Base-by-base conservation (phyloP, 2,329 filamentous ascomycete genomes). In the Spiromastix sp. region DNA sequence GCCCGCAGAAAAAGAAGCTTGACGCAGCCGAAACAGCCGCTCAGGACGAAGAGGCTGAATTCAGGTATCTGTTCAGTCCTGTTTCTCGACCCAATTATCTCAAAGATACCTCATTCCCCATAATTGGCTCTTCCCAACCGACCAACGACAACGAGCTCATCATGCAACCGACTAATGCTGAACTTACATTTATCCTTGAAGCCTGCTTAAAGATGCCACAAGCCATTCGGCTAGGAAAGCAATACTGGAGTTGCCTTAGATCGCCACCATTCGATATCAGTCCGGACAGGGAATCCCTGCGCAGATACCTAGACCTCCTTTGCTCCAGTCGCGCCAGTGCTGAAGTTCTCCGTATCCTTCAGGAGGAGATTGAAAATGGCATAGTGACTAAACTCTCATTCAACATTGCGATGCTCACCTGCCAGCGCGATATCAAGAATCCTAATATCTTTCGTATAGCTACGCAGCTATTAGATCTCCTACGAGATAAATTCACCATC, bases 231-330 rank as follows among this genome's bases (percentile, higher is more conserved):
- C 59, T 72, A n/a, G 81, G 77, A n/a, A 60, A 71, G 34, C 69
- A 69, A 20, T 96, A 95, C 38, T 96, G 87, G 87, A 65, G 79
- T 12, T 52, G 79, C 4, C 63, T 95, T 38, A 82, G 79, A 50
- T 5, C 37, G 29, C 9, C 10, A 13, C 4, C 67, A 9, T 70
- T 76, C 53, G 60, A 61, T n/a, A 60, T 95, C 40, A 52, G 64
- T 2, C 86, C 89, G 1, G 87, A 95, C 53, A 49, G 64, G 6
- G 70, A 78, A 43, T 86, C 85, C 52, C 81, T 79, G 60, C 67
- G 77, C 44, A 65, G 68, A 43, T 78, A 85, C 48, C 66, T 95
- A 11, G 71, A 74, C 35, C 55, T 83, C 27, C 69, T 91, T 22
- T 74, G 77, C 34, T 56, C 71, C 21, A 75, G 73, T 27, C 79